Evolutionary conservation across 305 asterid genomes (phyloP).

Genomic region (Salvia sclarea): DNA sequence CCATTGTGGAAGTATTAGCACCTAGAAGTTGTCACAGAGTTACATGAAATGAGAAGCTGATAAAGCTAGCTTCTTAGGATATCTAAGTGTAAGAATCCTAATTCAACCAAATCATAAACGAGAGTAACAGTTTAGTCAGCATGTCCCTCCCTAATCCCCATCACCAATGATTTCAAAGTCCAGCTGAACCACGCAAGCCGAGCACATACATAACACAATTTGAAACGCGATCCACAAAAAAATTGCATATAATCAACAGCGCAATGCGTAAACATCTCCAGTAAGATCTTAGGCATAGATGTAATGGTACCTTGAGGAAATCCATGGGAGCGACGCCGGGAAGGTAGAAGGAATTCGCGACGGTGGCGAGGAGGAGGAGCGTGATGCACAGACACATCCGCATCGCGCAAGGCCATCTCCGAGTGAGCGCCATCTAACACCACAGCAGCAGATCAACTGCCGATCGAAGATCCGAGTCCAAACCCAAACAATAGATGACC

Average conservation of each 20-base stretch:
- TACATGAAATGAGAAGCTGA: not conserved
- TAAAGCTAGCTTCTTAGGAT: not conserved
- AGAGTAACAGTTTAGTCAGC: not conserved
- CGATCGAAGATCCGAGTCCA: slow-evolving; percentile 25
- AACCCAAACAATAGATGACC: not conserved
- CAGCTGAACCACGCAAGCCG: not conserved
- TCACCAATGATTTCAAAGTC: not conserved
- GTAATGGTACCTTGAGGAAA: slow-evolving; percentile 48
- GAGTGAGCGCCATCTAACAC: slow-evolving; percentile 33
- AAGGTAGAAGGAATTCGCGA: slow-evolving; percentile 60
- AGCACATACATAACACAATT: not conserved
- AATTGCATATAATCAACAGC: not conserved
- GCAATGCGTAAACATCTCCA: not conserved
- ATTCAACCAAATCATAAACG: slow-evolving; percentile 13
- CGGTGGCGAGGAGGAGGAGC: slow-evolving; percentile 42
- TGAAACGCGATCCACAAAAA: not conserved
- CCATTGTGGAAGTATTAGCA: not conserved
- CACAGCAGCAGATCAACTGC: too few species aligned
- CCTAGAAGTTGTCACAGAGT: not conserved
- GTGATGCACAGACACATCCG: slow-evolving; percentile 35
- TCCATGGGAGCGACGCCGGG: slow-evolving; percentile 88
- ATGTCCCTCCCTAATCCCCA: not conserved
- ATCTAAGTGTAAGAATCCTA: slow-evolving; percentile 14
- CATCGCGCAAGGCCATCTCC: slow-evolving; percentile 35
- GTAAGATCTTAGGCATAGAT: not conserved